phyloP scores from a whole-genome alignment of 192 early-diverging fungal genomes.

The Chytriomyces sp. region DNA sequence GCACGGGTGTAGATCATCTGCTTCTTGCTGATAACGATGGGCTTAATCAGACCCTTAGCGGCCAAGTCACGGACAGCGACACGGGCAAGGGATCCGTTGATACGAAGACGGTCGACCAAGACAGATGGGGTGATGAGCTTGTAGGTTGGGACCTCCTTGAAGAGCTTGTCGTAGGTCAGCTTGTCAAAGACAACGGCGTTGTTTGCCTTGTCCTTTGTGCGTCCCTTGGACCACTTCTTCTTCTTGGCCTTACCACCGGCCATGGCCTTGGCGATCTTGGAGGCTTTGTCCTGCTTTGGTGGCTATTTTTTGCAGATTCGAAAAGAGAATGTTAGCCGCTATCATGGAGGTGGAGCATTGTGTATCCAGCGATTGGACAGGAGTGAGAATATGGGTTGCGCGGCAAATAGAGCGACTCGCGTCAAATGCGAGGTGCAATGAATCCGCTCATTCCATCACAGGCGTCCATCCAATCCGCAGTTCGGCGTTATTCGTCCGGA shows the following conservation, averaged over 20 bases:
- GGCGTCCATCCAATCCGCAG: no score
- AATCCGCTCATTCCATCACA: no score
- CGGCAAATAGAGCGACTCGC: no score
- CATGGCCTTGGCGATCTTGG: slow-evolving; percentile 35
- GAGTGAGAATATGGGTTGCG: no score
- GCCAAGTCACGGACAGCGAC: slow-evolving; percentile 92
- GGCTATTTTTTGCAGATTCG: slow-evolving; percentile 13
- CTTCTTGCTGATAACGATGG: slow-evolving; percentile 87
- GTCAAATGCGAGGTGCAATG: no score
- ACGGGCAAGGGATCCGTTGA: slow-evolving; percentile 98
- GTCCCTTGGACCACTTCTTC: slow-evolving; percentile 99
- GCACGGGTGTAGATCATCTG: slow-evolving; percentile 73
- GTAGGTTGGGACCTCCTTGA: slow-evolving; percentile 99
- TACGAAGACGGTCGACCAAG: slow-evolving; percentile 96
- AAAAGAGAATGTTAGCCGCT: not conserved
- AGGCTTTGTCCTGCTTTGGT: slow-evolving; percentile 37
- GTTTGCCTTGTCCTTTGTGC: slow-evolving; percentile 99
- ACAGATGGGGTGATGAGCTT: slow-evolving; percentile 98
- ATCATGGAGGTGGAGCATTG: not conserved
- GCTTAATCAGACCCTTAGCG: slow-evolving; percentile 88
- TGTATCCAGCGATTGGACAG: no score
- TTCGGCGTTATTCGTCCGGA: no score
- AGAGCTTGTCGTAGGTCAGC: slow-evolving; percentile 96
- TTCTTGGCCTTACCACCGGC: slow-evolving; percentile 39
- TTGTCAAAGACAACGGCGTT: slow-evolving; percentile 98